phyloP scores from a whole-genome alignment of 2,329 filamentous ascomycete species.

The Akanthomyces muscarius region DNA sequence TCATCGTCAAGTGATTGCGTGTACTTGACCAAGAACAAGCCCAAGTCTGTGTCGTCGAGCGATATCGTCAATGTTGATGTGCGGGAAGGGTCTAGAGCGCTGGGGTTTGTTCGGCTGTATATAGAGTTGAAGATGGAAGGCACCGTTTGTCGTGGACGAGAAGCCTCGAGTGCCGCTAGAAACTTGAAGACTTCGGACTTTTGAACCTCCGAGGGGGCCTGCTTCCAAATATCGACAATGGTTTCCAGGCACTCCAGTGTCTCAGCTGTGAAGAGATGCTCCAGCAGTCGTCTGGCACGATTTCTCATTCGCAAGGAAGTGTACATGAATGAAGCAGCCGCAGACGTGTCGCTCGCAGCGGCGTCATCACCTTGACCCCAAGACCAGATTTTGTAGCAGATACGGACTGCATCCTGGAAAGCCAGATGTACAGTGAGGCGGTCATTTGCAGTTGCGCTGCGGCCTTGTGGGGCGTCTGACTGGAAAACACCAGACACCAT shows the following conservation, averaged over 20 bases:
- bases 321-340: conserved; percentile 79
- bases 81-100: conserved; percentile 69
- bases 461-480: conserved; percentile 69
- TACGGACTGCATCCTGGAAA: conserved; percentile 90
- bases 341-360: conserved; percentile 58
- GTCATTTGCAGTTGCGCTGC: conserved; percentile 85
- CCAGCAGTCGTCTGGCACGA: conserved; percentile 77
- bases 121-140: conserved; percentile 94
- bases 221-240: conserved; percentile 77
- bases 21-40: conserved; percentile 87
- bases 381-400: conserved; percentile 92
- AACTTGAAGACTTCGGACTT: conserved; percentile 73
- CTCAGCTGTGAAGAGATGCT: conserved; percentile 90
- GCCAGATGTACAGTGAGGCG: conserved; percentile 90
- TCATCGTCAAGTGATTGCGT: conserved; percentile 89
- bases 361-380: conserved; percentile 71
- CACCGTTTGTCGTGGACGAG: conserved; percentile 84
- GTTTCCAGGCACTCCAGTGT: conserved; percentile 92
- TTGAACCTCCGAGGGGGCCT: conserved; percentile 41
- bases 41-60: conserved; percentile 76
- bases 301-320: conserved; percentile 90
- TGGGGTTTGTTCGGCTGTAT: conserved; percentile 87
- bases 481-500: conserved; percentile 91
- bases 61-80: conserved; percentile 87
- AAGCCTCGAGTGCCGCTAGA: conserved; percentile 85